Conservation (phyloP, 2,329 filamentous ascomycete genomes). For the Chaetothyriales sp. region DNA sequence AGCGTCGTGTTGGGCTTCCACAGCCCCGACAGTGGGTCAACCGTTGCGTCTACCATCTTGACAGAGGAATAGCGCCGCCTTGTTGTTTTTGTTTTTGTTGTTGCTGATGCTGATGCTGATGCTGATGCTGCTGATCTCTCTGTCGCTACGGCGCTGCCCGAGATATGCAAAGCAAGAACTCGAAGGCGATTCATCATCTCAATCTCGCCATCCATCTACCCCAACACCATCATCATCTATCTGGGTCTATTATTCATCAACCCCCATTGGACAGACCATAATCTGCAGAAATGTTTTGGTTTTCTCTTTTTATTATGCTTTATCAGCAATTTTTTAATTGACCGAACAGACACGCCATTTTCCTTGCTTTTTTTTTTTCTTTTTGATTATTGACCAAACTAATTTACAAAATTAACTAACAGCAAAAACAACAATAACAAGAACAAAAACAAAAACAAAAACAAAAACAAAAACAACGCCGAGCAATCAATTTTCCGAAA, state of each 20-base stretch:
- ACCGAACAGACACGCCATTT: background rate
- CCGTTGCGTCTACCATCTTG: conserved; percentile 12
- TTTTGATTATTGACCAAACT: too few species aligned
- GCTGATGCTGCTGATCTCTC: too few species aligned
- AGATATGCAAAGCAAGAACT: background rate
- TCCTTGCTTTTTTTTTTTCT: too few species aligned
- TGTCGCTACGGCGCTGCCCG: background rate
- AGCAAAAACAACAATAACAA: too few species aligned
- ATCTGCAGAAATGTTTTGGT: background rate
- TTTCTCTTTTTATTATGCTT: too few species aligned
- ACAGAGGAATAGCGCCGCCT: background rate
- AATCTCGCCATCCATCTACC: background rate
- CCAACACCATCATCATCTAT: too few species aligned
- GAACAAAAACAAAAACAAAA: too few species aligned
- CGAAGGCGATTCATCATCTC: background rate
- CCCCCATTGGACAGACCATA: background rate
- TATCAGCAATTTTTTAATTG: background rate
- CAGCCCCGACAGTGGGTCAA: conserved; percentile 32
- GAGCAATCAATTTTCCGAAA: too few species aligned
- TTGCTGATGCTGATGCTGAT: too few species aligned
- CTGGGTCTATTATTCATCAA: background rate
- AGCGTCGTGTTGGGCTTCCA: conserved; percentile 36
- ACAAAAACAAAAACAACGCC: too few species aligned
- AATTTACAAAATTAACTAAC: too few species aligned
- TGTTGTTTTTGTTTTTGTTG: too few species aligned